Evolutionary conservation across 306 rosid genomes (phyloP).

Genomic region (Lupinus albus): DNA sequence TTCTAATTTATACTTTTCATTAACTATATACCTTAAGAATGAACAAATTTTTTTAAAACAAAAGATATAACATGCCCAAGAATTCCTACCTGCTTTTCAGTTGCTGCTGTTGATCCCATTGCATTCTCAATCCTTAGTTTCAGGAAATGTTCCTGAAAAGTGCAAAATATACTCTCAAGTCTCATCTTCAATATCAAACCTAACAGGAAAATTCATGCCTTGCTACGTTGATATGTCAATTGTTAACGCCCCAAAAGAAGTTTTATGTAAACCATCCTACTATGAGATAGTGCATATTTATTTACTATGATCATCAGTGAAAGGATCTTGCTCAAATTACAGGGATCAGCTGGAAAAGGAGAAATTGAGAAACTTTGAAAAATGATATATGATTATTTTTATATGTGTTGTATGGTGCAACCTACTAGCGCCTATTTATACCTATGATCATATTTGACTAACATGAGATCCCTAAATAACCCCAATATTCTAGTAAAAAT

Average conservation of each 20-base stretch:
- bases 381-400: constrained; percentile 1
- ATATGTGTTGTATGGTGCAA: not conserved
- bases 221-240: not conserved
- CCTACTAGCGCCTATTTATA: not conserved
- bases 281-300: not conserved
- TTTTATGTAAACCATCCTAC: not conserved
- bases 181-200: constrained; percentile 22
- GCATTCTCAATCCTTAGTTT: constrained; percentile 79
- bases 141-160: constrained; percentile 81
- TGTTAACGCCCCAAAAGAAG: not conserved
- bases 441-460: not conserved
- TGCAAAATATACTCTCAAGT: constrained; percentile 26
- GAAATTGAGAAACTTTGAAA: not conserved
- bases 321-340: not conserved
- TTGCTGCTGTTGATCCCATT: constrained; percentile 80
- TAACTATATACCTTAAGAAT: not conserved
- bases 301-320: not conserved
- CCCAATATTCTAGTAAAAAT: constrained; percentile 24
- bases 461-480: constrained; percentile 12
- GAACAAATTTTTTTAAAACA: constrained; percentile 14
- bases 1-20: not conserved
- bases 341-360: not conserved
- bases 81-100: constrained; percentile 73
- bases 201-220: not conserved
- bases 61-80: constrained; percentile 5